Evolutionary conservation across 2,329 filamentous ascomycete genomes (phyloP).

Genomic region (Fusarium sp.): DNA sequence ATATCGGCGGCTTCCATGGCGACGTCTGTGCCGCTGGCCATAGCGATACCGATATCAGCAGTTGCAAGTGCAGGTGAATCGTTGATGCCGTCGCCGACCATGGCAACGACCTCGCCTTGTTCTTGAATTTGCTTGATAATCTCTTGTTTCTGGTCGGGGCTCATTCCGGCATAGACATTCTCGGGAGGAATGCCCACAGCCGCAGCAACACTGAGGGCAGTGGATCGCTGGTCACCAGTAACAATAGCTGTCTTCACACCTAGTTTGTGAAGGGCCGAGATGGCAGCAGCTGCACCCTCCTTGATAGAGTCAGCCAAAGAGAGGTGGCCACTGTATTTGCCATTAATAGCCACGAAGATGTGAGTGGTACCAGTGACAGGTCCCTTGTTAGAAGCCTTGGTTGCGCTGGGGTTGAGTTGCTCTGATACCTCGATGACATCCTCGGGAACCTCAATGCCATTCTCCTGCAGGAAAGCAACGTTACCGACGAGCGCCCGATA

Average conservation of each 20-base stretch:
- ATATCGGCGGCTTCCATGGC: slow-evolving; percentile 97
- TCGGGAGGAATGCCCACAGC: slow-evolving; percentile 80
- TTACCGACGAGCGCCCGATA: slow-evolving; percentile 89
- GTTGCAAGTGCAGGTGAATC: slow-evolving; percentile 95
- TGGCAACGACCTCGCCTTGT: slow-evolving; percentile 81
- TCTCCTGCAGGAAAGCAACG: slow-evolving; percentile 75
- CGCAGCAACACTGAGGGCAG: slow-evolving; percentile 82
- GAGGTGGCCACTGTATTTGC: slow-evolving; percentile 80
- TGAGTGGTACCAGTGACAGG: slow-evolving; percentile 77
- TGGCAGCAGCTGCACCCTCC: slow-evolving; percentile 79
- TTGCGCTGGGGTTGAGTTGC: slow-evolving; percentile 59
- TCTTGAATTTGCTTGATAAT: slow-evolving; percentile 82
- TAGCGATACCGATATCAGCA: slow-evolving; percentile 90
- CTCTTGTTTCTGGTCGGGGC: slow-evolving; percentile 87
- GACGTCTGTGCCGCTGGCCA: slow-evolving; percentile 92
- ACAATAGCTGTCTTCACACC: slow-evolving; percentile 89
- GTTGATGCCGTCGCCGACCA: slow-evolving; percentile 99
- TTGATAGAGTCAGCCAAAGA: slow-evolving; percentile 92
- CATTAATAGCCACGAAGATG: slow-evolving; percentile 90
- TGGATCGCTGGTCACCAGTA: slow-evolving; percentile 87
- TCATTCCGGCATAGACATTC: slow-evolving; percentile 85
- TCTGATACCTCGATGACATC: slow-evolving; percentile 71
- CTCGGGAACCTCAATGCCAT: slow-evolving; percentile 71
- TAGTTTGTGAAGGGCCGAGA: slow-evolving; percentile 84
- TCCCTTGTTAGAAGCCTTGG: slow-evolving; percentile 45